Evolutionary conservation across 495 filamentous ascomycete species (phyloP), one percentile per base, ranked within the genome.

Genomic region (Tuber brumale): DNA sequence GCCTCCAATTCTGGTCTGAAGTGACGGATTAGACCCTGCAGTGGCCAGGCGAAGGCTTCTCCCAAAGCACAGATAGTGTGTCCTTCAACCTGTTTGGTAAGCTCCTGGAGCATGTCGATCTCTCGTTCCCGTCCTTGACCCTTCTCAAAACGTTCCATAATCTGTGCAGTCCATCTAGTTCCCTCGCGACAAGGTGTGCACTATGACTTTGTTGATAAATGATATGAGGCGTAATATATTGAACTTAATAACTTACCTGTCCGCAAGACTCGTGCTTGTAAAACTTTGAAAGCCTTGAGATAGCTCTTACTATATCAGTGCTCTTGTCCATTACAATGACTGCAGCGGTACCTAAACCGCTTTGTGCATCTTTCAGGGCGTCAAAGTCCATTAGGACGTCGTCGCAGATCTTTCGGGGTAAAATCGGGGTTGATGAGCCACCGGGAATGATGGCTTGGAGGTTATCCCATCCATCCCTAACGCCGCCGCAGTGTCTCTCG

Each of bases 311-410:
- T 70, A 99, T 92, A 85, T 99, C 95, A 51, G 95, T 91, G 83
- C 90, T 93, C 90, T 97, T 94, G 86, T 99, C 96, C 92, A 99
- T 96, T 82, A 99, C 95, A 84, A 99, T 96, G 83, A 98, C 94
- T 74, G 95, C 95, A 9, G 95, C 95, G n/a, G 95, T 99, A 76
- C 95, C 95, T 18, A 99, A 90, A 88, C 95, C 95, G 66, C 92
- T 93, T 84, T 99, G 95, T 78, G 90, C 94, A 86, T 98, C 95
- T 88, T 99, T 99, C 73, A 99, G 89, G 31, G 92, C 95, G 84
- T 99, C 95, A 84, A 98, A 99, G 85, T 99, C 95, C 95, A 99
- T 99, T 69, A 98, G 86, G 86, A 97, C 94, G 83, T 96, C 89
- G 83, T 97, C 93, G 83, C 94, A 97, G 70, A 95, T 86, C 57